phyloP scores from a whole-genome alignment of 495 filamentous ascomycete species.

The Physcia stellaris region DNA sequence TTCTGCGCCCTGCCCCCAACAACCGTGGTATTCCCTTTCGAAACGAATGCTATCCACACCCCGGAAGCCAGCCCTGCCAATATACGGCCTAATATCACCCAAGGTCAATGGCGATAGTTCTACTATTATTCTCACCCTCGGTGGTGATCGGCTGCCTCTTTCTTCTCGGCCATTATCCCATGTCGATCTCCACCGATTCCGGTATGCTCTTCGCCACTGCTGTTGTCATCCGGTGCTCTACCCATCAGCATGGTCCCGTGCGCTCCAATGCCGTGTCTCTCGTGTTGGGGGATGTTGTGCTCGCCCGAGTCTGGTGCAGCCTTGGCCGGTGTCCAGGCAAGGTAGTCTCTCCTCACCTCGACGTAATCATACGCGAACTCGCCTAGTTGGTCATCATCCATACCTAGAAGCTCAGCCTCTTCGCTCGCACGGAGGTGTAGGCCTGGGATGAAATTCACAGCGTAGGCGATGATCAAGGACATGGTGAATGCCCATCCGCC shows the following conservation, averaged over 20 bases:
- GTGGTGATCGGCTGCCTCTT: background rate
- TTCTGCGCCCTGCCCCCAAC: too few species aligned
- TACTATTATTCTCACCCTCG: too few species aligned
- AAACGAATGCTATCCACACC: too few species aligned
- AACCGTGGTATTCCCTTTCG: too few species aligned
- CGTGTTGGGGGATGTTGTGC: constrained; percentile 48
- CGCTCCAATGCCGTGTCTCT: constrained; percentile 70
- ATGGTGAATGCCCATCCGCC: constrained; percentile 72
- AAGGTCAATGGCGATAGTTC: too few species aligned
- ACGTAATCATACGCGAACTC: constrained; percentile 99
- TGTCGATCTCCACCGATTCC: constrained; percentile 27
- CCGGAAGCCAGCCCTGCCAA: too few species aligned
- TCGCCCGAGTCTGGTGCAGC: constrained; percentile 41
- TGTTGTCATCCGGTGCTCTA: constrained; percentile 37
- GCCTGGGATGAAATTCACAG: constrained; percentile 78
- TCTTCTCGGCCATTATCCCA: constrained; percentile 24
- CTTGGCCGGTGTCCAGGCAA: constrained; percentile 90
- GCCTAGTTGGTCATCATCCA: constrained; percentile 98
- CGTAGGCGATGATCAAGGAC: constrained; percentile 67
- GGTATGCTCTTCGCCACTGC: constrained; percentile 29
- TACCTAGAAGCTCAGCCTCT: constrained; percentile 93
- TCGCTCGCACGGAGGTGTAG: constrained; percentile 83
- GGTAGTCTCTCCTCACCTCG: constrained; percentile 91
- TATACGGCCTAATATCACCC: too few species aligned
- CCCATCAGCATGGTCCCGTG: constrained; percentile 57